A percentile compares a stretch with the other conserved stretches of the same genome.
These are phyloP conservation scores for Uronychia setigera DNA, from an alignment of 73 alveolate genomes.

Conservation along the genomic window DNA sequence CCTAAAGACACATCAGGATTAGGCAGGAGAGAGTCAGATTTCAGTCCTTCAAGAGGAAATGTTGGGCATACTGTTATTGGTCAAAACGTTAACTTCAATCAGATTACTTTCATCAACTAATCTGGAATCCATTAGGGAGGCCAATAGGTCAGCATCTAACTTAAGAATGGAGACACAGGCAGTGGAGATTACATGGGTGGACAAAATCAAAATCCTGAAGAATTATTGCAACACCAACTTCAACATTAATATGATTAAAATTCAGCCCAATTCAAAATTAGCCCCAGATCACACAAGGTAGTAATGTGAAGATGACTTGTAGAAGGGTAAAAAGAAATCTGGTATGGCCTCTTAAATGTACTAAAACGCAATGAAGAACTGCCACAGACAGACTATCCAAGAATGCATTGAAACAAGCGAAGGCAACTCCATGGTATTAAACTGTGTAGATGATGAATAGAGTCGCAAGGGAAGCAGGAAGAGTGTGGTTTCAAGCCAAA, in stretches of 20 bases:
- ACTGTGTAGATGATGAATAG: background rate
- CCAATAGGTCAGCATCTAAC: too few relatives aligned
- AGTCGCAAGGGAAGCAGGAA: conserved; percentile 3
- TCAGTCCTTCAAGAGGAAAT: background rate
- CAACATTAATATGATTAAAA: too few relatives aligned
- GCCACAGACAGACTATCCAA: background rate
- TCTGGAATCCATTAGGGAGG: too few relatives aligned
- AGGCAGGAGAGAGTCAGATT: background rate
- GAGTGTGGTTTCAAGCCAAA: background rate
- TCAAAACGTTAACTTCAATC: background rate
- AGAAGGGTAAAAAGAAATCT: background rate
- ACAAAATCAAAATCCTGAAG: background rate
- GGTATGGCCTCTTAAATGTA: background rate
- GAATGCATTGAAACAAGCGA: background rate
- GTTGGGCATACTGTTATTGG: too few relatives aligned
- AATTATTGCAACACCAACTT: background rate
- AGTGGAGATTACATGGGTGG: background rate
- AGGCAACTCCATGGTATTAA: background rate
- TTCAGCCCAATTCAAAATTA: too few relatives aligned
- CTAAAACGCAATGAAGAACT: background rate
- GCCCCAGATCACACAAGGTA: background rate
- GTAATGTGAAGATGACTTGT: background rate
- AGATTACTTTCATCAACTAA: too few relatives aligned
- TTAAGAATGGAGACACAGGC: background rate
- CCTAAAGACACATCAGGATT: background rate